A percentile compares a stretch with the other conserved stretches of the same genome.
phyloP scores from a whole-genome alignment of 2,329 filamentous ascomycete species.

The Colletotrichum echinochloae region DNA sequence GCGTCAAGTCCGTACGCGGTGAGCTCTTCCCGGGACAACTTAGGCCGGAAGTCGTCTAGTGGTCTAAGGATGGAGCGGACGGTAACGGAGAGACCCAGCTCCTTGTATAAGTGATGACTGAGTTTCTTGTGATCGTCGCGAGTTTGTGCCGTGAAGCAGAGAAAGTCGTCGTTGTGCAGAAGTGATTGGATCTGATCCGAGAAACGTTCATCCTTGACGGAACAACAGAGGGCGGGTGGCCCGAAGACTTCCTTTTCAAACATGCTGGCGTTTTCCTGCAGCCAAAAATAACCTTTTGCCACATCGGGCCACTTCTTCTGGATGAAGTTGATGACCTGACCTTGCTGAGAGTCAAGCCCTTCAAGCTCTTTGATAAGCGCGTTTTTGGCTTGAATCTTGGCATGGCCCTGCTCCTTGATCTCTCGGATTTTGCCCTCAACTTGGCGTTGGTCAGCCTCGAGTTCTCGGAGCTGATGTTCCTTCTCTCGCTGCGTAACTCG shows the following conservation, averaged over 20 bases:
- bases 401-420: slow-evolving; percentile 56
- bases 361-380: slow-evolving; percentile 62
- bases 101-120: slow-evolving; percentile 71
- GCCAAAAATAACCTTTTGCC: slow-evolving; percentile 82
- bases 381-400: slow-evolving; percentile 52
- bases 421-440: slow-evolving; percentile 55
- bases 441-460: slow-evolving; percentile 57
- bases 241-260: slow-evolving; percentile 85
- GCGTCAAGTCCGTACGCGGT: slow-evolving; percentile 76
- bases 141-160: slow-evolving; percentile 83
- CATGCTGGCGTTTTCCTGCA: slow-evolving; percentile 74
- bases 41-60: slow-evolving; percentile 66
- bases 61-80: slow-evolving; percentile 72
- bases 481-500: slow-evolving; percentile 65
- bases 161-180: slow-evolving; percentile 63
- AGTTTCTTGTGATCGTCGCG: slow-evolving; percentile 80
- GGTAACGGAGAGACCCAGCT: slow-evolving; percentile 76
- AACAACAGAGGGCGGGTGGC: slow-evolving; percentile 84
- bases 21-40: slow-evolving; percentile 68
- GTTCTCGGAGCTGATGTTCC: slow-evolving; percentile 67
- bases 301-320: slow-evolving; percentile 71
- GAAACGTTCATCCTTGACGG: slow-evolving; percentile 78
- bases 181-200: slow-evolving; percentile 66
- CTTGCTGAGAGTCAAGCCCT: slow-evolving; percentile 78
- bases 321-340: slow-evolving; percentile 78